A percentile compares a stretch with the other conserved stretches of the same genome.
phyloP scores from a whole-genome alignment of 2,329 filamentous ascomycete species.

The Pseudopyricularia javanii region DNA sequence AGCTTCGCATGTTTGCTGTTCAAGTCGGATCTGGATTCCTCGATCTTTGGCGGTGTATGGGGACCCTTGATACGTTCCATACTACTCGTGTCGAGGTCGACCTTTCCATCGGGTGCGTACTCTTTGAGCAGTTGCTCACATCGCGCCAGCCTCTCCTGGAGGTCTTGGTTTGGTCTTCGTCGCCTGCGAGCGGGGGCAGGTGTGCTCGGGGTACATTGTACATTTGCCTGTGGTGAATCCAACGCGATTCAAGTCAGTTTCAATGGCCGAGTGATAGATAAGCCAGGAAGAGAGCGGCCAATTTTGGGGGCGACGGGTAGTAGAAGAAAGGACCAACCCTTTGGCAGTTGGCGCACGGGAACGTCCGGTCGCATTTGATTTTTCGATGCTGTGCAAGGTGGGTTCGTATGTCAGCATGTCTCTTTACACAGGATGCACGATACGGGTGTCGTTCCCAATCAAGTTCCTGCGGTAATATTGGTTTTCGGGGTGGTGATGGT shows the following conservation, averaged over 20 bases:
- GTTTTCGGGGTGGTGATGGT: neutral
- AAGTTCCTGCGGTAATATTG: too few species aligned
- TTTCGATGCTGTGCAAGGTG: slow-evolving; percentile 22
- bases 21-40: slow-evolving; percentile 11
- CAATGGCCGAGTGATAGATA: neutral
- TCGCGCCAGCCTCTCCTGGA: slow-evolving; percentile 46
- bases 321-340: slow-evolving; percentile 29
- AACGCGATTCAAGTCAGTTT: neutral
- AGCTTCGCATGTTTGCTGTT: slow-evolving; percentile 36
- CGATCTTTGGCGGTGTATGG: slow-evolving; percentile 15
- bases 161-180: slow-evolving; percentile 45
- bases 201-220: slow-evolving; percentile 46
- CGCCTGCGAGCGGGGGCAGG: slow-evolving; percentile 48
- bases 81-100: slow-evolving; percentile 8
- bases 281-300: neutral
- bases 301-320: neutral
- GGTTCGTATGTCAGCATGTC: neutral
- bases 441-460: too few species aligned
- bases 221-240: slow-evolving; percentile 33
- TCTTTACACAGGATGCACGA: neutral
- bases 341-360: slow-evolving; percentile 46
- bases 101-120: slow-evolving; percentile 29
- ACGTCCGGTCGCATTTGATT: slow-evolving; percentile 49
- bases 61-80: slow-evolving; percentile 8
- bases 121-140: slow-evolving; percentile 47